A percentile compares a stretch with the other conserved stretches of the same genome.
Conservation (phyloP, 768 basidiomycete species). For the Mycena amicta region DNA sequence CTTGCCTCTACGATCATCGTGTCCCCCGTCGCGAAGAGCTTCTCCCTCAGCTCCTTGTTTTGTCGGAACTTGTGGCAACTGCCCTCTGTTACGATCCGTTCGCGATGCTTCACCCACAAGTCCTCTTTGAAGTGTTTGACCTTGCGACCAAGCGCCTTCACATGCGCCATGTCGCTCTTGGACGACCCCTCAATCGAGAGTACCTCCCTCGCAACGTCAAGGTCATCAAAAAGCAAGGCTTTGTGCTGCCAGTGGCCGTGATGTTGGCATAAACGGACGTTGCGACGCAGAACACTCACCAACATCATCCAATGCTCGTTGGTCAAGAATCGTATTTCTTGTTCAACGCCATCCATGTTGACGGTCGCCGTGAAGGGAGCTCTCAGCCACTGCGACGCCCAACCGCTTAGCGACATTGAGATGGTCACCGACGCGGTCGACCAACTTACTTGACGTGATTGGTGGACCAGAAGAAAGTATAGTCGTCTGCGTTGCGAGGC, state of each 20-base stretch:
- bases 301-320: slow-evolving; percentile 75
- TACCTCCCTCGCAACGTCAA: slow-evolving; percentile 44
- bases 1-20: slow-evolving; percentile 59
- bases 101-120: slow-evolving; percentile 48
- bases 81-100: slow-evolving; percentile 54
- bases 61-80: slow-evolving; percentile 58
- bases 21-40: slow-evolving; percentile 50
- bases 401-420: slow-evolving; percentile 35
- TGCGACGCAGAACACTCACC: background rate
- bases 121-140: slow-evolving; percentile 51
- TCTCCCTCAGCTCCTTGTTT: slow-evolving; percentile 42
- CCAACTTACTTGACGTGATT: slow-evolving; percentile 43
- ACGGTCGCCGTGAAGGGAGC: slow-evolving; percentile 47
- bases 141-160: slow-evolving; percentile 58
- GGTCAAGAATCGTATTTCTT: slow-evolving; percentile 43
- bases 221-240: slow-evolving; percentile 56
- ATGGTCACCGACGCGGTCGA: background rate
- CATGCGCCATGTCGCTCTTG: slow-evolving; percentile 39
- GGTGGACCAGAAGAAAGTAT: slow-evolving; percentile 50
- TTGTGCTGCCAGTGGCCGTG: slow-evolving; percentile 37
- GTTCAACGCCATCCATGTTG: slow-evolving; percentile 31
- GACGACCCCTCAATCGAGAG: slow-evolving; percentile 36
- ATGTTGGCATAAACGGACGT: background rate
- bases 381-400: slow-evolving; percentile 53
- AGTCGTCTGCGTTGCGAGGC: slow-evolving; percentile 32